Evolutionary conservation across 2,329 filamentous ascomycete species (phyloP).

Genomic region (Fusarium begoniae): DNA sequence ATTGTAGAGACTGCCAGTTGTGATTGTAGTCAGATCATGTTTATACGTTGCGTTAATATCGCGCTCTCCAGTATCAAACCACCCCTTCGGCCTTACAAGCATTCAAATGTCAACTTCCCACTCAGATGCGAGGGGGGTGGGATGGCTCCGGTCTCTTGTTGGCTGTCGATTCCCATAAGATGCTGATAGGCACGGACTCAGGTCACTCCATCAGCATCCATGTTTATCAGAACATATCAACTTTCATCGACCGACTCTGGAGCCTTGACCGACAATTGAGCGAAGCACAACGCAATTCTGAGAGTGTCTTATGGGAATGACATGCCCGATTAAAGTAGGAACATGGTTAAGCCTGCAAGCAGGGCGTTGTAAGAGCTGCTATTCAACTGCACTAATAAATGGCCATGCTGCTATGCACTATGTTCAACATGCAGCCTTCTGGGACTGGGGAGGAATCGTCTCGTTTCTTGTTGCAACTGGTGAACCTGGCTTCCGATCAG

Average conservation of each 20-base stretch:
- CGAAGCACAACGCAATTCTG: not conserved
- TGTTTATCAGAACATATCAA: conserved; percentile 33
- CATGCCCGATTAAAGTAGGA: conserved; percentile 3
- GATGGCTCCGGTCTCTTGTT: conserved; percentile 22
- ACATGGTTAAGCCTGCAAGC: conserved; percentile 17
- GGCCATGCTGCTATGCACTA: conserved; percentile 3
- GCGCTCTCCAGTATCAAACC: conserved; percentile 25
- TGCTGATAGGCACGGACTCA: conserved; percentile 34
- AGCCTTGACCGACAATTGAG: conserved; percentile 33
- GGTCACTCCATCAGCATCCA: conserved; percentile 33
- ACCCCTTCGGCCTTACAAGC: conserved; percentile 14
- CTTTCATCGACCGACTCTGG: conserved; percentile 27
- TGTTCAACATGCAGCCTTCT: conserved; percentile 29
- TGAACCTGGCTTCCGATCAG: conserved; percentile 32
- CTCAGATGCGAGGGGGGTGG: conserved; percentile 13
- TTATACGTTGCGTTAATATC: conserved; percentile 21
- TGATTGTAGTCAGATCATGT: conserved; percentile 25
- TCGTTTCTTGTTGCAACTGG: conserved; percentile 16
- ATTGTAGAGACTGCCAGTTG: conserved; percentile 4
- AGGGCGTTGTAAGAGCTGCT: not conserved
- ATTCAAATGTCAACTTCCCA: conserved; percentile 10
- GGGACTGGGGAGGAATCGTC: conserved; percentile 29
- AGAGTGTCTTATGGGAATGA: not conserved
- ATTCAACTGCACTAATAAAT: not conserved
- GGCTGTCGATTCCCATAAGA: conserved; percentile 30